These are phyloP conservation scores for Trichoderma reesei DNA, from an alignment of 495 filamentous ascomycete species.

Conservation along the genomic window DNA sequence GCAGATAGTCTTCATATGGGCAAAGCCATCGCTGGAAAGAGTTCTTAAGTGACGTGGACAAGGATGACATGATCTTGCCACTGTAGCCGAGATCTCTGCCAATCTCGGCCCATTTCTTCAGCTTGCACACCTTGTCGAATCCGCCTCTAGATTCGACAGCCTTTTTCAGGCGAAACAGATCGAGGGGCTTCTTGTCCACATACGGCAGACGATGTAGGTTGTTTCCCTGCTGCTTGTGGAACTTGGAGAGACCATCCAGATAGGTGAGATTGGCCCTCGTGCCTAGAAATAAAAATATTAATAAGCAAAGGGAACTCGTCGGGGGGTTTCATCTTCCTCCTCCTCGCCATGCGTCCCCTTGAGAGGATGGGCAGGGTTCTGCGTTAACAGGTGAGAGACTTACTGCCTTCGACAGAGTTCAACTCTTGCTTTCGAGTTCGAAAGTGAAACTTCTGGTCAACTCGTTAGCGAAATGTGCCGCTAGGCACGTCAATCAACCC, in stretches of 20 bases:
- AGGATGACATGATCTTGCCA: conserved; percentile 99
- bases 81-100: conserved; percentile 95
- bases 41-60: conserved; percentile 97
- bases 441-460: conserved; percentile 81
- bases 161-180: conserved; percentile 93
- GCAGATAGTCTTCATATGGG: conserved; percentile 93
- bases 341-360: conserved; percentile 5
- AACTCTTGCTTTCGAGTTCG: conserved; percentile 93
- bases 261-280: conserved; percentile 94
- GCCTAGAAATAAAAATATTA: conserved; percentile 39
- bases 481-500: not conserved
- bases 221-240: conserved; percentile 92
- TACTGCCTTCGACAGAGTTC: conserved; percentile 97
- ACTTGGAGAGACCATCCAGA: conserved; percentile 88
- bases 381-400: conserved; percentile 25
- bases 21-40: conserved; percentile 94
- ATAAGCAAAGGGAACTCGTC: conserved; percentile 8
- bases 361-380: conserved; percentile 22
- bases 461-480: conserved; percentile 13
- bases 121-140: conserved; percentile 91
- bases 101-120: conserved; percentile 99
- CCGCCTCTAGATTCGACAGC: conserved; percentile 88
- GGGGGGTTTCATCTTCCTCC: conserved; percentile 4
- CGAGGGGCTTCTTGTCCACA: conserved; percentile 95
- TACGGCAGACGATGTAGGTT: conserved; percentile 90